Evolutionary conservation across 2,329 filamentous ascomycete species (phyloP).

Genomic region (Fusarium virguliforme): DNA sequence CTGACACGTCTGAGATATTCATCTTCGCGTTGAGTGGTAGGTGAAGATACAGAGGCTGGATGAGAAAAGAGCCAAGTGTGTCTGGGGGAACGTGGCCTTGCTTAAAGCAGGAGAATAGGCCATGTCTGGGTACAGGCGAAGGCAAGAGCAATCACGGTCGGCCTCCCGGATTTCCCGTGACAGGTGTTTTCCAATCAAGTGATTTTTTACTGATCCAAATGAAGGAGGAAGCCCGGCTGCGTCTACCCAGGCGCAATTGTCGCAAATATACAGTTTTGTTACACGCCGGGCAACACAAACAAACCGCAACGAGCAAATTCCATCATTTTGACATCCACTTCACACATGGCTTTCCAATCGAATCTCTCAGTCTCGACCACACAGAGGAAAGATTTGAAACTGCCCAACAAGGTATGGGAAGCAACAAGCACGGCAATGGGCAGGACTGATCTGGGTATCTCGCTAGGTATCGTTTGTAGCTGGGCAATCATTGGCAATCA

Average conservation of each 20-base stretch:
- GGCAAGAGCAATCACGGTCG: background rate
- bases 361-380: too few species aligned
- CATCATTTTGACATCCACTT: background rate
- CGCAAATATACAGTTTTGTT: background rate
- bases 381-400: too few species aligned
- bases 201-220: background rate
- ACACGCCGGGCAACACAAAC: background rate
- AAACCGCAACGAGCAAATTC: background rate
- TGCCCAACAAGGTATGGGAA: too few species aligned
- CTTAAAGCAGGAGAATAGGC: background rate
- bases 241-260: background rate
- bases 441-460: too few species aligned
- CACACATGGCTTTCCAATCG: too few species aligned
- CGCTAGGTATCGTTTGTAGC: too few species aligned
- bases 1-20: constrained; percentile 9
- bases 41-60: too few species aligned
- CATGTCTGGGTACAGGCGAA: background rate
- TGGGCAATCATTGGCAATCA: too few species aligned
- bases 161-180: background rate
- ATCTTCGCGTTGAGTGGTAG: background rate
- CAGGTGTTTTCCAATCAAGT: background rate
- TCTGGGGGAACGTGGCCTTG: background rate
- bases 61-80: background rate
- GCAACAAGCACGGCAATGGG: too few species aligned
- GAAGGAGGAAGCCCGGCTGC: background rate